Evolutionary conservation across 2,329 filamentous ascomycete genomes (phyloP).

Genomic region (Thielaviopsis cerberus): DNA sequence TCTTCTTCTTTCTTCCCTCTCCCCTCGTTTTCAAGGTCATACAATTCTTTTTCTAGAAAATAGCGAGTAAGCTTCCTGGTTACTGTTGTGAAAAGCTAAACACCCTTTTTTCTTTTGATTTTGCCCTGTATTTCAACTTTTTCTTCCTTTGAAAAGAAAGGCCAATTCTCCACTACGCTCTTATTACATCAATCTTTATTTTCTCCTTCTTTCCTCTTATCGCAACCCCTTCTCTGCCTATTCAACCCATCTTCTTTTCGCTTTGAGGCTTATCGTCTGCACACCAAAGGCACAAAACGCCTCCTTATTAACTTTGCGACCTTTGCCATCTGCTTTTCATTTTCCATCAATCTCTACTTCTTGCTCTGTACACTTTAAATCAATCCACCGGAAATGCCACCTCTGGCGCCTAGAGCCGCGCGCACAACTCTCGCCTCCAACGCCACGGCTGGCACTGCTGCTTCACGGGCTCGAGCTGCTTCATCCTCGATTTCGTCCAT

Average conservation of each 20-base stretch:
- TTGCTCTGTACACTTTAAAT: background rate
- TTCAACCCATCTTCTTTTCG: background rate
- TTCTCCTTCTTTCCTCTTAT: background rate
- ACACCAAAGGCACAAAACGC: background rate
- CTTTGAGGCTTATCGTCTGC: background rate
- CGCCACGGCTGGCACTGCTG: slow-evolving; percentile 29
- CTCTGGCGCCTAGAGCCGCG: slow-evolving; percentile 6
- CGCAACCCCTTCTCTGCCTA: background rate
- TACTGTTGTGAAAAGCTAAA: background rate
- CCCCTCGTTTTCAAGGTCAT: too few species aligned
- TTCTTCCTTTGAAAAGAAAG: too few species aligned
- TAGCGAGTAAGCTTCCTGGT: too few species aligned
- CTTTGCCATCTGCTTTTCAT: background rate
- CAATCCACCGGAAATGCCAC: background rate
- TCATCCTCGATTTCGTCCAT: slow-evolving; percentile 6
- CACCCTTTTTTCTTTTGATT: background rate
- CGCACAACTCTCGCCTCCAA: slow-evolving; percentile 14
- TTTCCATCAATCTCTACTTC: background rate
- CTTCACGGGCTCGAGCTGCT: slow-evolving; percentile 27
- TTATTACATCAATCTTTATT: background rate
- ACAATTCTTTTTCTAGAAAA: too few species aligned
- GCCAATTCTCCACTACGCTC: background rate
- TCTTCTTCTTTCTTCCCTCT: too few species aligned
- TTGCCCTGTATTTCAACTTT: background rate
- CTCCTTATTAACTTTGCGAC: background rate